Evolutionary conservation across 2,329 filamentous ascomycete species (phyloP).

Genomic region (Endoconidiophora laricicola): DNA sequence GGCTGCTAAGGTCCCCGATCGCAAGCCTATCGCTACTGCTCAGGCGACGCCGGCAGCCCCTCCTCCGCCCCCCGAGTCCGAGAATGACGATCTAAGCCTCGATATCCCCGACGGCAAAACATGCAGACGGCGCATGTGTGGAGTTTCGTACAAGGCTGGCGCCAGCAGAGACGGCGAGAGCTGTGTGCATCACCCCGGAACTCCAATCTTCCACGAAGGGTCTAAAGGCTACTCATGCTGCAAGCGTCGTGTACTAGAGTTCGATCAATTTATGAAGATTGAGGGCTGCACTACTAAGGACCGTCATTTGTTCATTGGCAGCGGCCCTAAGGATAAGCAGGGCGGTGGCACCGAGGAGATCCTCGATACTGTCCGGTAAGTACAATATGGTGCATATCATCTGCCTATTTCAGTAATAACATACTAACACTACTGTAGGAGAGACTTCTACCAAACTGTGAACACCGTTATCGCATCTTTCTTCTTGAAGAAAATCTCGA

Average conservation of each 20-base stretch:
- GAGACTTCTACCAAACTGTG: constrained; percentile 90
- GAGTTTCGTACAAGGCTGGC: constrained; percentile 44
- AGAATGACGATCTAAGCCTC: constrained; percentile 66
- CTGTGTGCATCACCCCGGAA: constrained; percentile 79
- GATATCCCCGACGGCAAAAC: constrained; percentile 56
- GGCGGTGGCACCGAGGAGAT: constrained; percentile 47
- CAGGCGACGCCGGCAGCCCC: constrained; percentile 35
- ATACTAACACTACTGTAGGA: constrained; percentile 19
- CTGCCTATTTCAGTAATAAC: neutral
- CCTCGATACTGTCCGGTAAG: constrained; percentile 59
- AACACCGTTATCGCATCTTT: constrained; percentile 74
- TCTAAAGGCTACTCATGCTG: constrained; percentile 97
- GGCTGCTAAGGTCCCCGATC: constrained; percentile 23
- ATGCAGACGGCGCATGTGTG: constrained; percentile 67
- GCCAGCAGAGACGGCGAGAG: constrained; percentile 49
- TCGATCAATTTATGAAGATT: constrained; percentile 95
- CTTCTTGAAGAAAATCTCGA: constrained; percentile 94
- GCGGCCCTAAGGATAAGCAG: constrained; percentile 44
- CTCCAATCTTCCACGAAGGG: constrained; percentile 90
- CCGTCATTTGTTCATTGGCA: constrained; percentile 71
- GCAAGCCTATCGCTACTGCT: constrained; percentile 23
- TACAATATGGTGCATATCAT: neutral
- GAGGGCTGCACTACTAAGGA: constrained; percentile 73
- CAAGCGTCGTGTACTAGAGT: constrained; percentile 86
- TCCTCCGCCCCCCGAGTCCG: constrained; percentile 55